Percentiles rank a stretch among this genome's conserved stretches.
Evolutionary conservation across 495 filamentous ascomycete genomes (phyloP).

Genomic region (Rostrohypoxylon terebratum): DNA sequence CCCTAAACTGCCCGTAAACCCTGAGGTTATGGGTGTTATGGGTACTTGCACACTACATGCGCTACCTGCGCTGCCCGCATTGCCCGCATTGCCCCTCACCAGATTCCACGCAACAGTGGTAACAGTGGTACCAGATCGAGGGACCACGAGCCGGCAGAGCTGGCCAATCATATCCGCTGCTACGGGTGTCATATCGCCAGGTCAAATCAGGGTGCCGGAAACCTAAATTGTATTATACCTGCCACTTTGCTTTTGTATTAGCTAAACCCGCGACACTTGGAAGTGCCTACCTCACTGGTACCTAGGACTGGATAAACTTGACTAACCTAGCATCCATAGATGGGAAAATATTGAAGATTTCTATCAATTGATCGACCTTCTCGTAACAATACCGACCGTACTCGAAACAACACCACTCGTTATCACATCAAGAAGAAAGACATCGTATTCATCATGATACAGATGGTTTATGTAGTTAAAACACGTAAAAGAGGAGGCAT

Average conservation of each 20-base stretch:
- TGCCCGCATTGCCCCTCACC: conserved; percentile 29
- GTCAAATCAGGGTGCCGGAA: conserved; percentile 2
- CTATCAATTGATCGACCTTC: not conserved
- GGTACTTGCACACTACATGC: not conserved
- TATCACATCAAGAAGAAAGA: not conserved
- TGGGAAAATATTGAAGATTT: not conserved
- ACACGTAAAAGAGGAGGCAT: not conserved
- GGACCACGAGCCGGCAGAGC: conserved; percentile 31
- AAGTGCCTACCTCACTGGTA: not conserved
- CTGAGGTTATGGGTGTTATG: conserved; percentile 6
- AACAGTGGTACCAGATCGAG: conserved; percentile 22
- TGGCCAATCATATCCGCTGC: conserved; percentile 44
- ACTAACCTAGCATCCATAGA: conserved; percentile 4
- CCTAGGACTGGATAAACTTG: not conserved
- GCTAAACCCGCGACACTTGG: not conserved
- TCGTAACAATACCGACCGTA: not conserved
- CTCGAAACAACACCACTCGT: too few species aligned
- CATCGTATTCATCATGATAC: not conserved
- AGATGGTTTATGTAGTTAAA: not conserved
- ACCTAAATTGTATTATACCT: not conserved
- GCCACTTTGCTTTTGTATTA: not conserved
- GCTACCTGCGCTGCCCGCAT: not conserved
- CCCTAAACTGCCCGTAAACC: not conserved
- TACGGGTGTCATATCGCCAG: conserved; percentile 10
- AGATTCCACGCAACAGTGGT: conserved; percentile 13